A percentile compares a stretch with the other conserved stretches of the same genome.
Conservation (phyloP, 257 asterid genomes). For the Solanum arcanum region DNA sequence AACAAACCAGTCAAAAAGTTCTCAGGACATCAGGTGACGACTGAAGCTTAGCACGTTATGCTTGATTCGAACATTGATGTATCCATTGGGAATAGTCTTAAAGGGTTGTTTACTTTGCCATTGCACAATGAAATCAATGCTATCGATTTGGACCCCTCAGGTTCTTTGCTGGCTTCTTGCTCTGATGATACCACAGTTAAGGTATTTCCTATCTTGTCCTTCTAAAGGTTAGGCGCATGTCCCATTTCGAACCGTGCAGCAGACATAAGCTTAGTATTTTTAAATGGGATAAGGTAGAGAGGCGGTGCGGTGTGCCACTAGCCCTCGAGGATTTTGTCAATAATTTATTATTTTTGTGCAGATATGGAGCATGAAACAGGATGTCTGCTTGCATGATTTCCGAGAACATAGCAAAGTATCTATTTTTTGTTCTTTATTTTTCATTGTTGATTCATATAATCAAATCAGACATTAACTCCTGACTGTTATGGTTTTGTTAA, state of each 20-base stretch:
- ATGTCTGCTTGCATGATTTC: conserved; percentile 62
- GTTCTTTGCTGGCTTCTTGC: conserved; percentile 82
- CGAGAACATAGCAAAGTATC: conserved; percentile 62
- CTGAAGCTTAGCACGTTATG: background rate
- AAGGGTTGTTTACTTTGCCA: background rate
- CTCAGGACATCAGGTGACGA: conserved; percentile 72
- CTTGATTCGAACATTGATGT: background rate
- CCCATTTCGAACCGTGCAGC: background rate
- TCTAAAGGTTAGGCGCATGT: background rate
- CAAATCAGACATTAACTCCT: background rate
- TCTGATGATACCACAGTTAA: conserved; percentile 91
- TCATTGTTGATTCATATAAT: background rate
- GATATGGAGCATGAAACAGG: conserved; percentile 89
- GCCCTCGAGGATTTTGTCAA: background rate
- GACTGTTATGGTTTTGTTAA: conserved; percentile 13
- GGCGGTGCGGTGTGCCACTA: background rate
- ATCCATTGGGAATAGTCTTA: background rate
- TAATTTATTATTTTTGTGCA: conserved; percentile 21
- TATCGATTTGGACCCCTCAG: conserved; percentile 91
- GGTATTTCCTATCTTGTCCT: background rate
- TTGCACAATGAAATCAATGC: conserved; percentile 82
- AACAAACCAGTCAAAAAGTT: conserved; percentile 61
- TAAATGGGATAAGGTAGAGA: background rate
- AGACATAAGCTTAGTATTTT: background rate
- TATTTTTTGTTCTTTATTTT: background rate